Percentiles rank a stretch among this genome's conserved stretches.
Evolutionary conservation across 2,329 filamentous ascomycete genomes (phyloP).

Genomic region (Leptographium radiaticola): DNA sequence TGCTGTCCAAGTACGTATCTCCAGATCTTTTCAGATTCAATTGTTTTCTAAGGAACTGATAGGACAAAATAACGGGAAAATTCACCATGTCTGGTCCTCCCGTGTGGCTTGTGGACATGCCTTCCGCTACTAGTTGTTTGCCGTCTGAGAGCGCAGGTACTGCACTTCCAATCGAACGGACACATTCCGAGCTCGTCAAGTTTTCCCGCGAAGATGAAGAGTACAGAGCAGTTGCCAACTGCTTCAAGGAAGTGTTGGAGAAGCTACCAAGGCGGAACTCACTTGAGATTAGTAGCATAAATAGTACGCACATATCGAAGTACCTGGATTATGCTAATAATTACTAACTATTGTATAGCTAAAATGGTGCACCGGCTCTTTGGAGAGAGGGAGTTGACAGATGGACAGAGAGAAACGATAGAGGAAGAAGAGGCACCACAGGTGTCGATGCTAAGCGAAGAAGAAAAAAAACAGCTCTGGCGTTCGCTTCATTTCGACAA

Average conservation of each 20-base stretch:
- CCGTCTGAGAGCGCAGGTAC: no score
- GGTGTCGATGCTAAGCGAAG: background rate
- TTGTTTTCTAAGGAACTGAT: background rate
- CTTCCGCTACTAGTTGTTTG: background rate
- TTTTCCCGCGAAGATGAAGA: background rate
- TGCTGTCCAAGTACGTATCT: background rate
- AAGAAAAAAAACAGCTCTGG: background rate
- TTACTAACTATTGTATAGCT: background rate
- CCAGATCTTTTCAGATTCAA: background rate
- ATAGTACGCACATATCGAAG: background rate
- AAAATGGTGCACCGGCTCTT: background rate
- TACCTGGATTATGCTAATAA: background rate
- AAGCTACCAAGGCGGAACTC: no score
- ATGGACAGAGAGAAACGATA: no score
- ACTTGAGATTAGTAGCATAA: no score
- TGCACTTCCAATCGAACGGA: background rate
- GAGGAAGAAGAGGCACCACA: background rate
- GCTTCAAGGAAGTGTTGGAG: no score
- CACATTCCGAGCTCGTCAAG: background rate
- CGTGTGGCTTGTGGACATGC: background rate
- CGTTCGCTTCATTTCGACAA: background rate
- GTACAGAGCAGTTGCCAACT: background rate
- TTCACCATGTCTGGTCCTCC: background rate
- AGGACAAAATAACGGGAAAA: background rate
- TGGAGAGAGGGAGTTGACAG: background rate